Evolutionary conservation across 1,139 yeast genomes (phyloP).

Genomic region (Hansenula lynferdii): DNA sequence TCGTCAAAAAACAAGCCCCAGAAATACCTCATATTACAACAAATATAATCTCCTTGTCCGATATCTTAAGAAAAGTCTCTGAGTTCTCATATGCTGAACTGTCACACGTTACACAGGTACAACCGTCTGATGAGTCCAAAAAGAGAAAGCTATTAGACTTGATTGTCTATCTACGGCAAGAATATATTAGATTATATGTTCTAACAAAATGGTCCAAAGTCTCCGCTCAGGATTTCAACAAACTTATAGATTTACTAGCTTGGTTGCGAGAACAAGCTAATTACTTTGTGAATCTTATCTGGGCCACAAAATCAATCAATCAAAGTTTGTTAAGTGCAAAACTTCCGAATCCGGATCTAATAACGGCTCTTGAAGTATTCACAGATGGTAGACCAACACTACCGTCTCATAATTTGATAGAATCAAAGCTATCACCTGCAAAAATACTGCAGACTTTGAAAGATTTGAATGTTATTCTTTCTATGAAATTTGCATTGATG

Average conservation of each 20-base stretch:
- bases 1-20: slow-evolving; percentile 25
- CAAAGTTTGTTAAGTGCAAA: slow-evolving; percentile 77
- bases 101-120: slow-evolving; percentile 54
- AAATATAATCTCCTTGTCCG: slow-evolving; percentile 62
- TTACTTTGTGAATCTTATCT: slow-evolving; percentile 57
- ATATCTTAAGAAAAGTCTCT: slow-evolving; percentile 54
- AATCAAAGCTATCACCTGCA: slow-evolving; percentile 48
- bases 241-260: slow-evolving; percentile 76
- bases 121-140: slow-evolving; percentile 53
- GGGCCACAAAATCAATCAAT: slow-evolving; percentile 54
- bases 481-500: slow-evolving; percentile 69
- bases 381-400: slow-evolving; percentile 73
- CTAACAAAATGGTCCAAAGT: slow-evolving; percentile 78
- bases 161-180: slow-evolving; percentile 69
- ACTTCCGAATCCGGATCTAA: slow-evolving; percentile 82
- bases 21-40: slow-evolving; percentile 70
- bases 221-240: slow-evolving; percentile 63
- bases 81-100: slow-evolving; percentile 64
- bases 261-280: slow-evolving; percentile 84
- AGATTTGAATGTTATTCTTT: slow-evolving; percentile 68
- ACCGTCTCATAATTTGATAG: slow-evolving; percentile 58
- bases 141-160: slow-evolving; percentile 66
- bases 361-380: slow-evolving; percentile 82
- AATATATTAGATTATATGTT: slow-evolving; percentile 78
- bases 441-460: slow-evolving; percentile 58